These are phyloP conservation scores for Pisolithus microcarpus DNA, from an alignment of 768 basidiomycete genomes.

Conservation along the genomic window DNA sequence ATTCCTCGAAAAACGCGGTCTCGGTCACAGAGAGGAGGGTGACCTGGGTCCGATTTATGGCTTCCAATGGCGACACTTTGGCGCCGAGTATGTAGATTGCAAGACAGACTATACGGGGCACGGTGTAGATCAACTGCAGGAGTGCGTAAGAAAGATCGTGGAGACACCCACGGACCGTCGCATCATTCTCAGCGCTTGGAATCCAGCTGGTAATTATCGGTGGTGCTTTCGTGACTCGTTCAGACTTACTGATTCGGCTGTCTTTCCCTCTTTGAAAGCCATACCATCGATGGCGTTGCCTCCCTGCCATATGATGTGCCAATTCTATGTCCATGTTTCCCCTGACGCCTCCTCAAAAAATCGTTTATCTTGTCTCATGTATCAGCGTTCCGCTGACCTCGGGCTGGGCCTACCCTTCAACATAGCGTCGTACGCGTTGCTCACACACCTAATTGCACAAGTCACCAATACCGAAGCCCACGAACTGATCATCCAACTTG, in stretches of 20 bases:
- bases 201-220: slow-evolving; percentile 72
- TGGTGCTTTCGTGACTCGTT: no score
- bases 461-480: slow-evolving; percentile 81
- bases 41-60: slow-evolving; percentile 97
- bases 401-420: slow-evolving; percentile 99
- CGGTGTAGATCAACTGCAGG: slow-evolving; percentile 87
- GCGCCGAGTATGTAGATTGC: slow-evolving; percentile 71
- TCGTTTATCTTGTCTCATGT: slow-evolving; percentile 90
- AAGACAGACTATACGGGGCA: slow-evolving; percentile 72
- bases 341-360: slow-evolving; percentile 44
- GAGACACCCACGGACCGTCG: slow-evolving; percentile 88
- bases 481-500: slow-evolving; percentile 92
- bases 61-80: slow-evolving; percentile 96
- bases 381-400: slow-evolving; percentile 93
- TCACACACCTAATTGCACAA: slow-evolving; percentile 96
- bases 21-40: slow-evolving; percentile 80
- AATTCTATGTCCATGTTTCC: slow-evolving; percentile 95
- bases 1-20: slow-evolving; percentile 78
- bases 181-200: slow-evolving; percentile 96
- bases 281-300: slow-evolving; percentile 93
- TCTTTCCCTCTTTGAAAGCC: slow-evolving; percentile 40
- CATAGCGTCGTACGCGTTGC: slow-evolving; percentile 95
- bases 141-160: slow-evolving; percentile 88
- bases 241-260: background rate
- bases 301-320: slow-evolving; percentile 98